Evolutionary conservation across 768 basidiomycete genomes (phyloP), one percentile per base, ranked within the genome.

Genomic region (Clavaria fumosa): DNA sequence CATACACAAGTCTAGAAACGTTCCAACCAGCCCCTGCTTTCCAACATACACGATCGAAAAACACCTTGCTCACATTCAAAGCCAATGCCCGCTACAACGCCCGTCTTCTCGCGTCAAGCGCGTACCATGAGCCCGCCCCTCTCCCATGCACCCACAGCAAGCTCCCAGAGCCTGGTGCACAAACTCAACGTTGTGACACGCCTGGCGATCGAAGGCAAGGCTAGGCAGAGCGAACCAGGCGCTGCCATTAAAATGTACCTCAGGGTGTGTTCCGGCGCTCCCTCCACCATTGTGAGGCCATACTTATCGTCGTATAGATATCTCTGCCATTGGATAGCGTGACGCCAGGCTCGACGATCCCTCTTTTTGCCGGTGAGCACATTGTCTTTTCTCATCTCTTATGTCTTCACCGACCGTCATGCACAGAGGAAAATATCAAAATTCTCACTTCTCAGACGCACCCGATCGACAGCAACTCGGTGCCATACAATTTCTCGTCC

Each of bases 351-450:
- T 65, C 69, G 5, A 74, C 74, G 1, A 60, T 85, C 23, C 70
- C 81, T 5, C 55, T 86, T 5, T 84, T 85, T 53, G 72, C 75
- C 44, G 82, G 82, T 77, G 40, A 40, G 64, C 56, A 19, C 19
- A 12, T 33, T 30, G 5, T 22, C 20, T 32, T 31, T 35, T 10
- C 28, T 22, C 17, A 19, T 43, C 20, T 28, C 15, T 11, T 18
- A 28, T 23, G 15, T 40, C 12, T 23, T 31, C 24, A 19, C 38
- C 30, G 5, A 37, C 19, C 14, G 34, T 10, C 20, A 18, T 10
- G 31, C 31, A 22, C 47, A 83, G 83, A 86, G 75, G 81, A 80
- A 44, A 83, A 78, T 49, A 58, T 85, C 43, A 83, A 80, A 53
- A 67, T 86, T 33, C 51, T 81, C 30, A 66, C 69, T 5, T 78